These are phyloP conservation scores for Globisporangium paddicum DNA, from an alignment of 352 stramenopile species.

Conservation along the genomic window DNA sequence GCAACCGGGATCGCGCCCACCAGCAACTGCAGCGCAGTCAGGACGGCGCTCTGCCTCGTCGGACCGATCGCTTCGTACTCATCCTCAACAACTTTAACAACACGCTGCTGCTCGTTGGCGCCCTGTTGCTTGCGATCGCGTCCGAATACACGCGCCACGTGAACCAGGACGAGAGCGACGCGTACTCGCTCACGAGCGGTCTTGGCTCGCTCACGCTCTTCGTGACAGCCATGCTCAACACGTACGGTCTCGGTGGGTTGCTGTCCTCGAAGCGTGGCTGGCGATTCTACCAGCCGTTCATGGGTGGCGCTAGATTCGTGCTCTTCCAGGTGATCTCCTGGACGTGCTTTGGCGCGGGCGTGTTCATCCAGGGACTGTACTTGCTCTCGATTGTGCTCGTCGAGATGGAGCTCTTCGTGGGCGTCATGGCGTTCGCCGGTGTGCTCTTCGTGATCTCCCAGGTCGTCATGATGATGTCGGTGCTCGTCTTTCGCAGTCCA, in stretches of 20 bases:
- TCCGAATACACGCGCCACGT: slow-evolving; percentile 53
- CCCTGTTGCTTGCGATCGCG: slow-evolving; percentile 47
- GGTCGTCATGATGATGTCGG: slow-evolving; percentile 79
- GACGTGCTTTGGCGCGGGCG: slow-evolving; percentile 65
- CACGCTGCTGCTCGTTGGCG: slow-evolving; percentile 72
- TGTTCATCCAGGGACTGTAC: slow-evolving; percentile 72
- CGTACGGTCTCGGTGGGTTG: slow-evolving; percentile 72
- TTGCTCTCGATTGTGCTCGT: slow-evolving; percentile 73
- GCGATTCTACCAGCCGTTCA: slow-evolving; percentile 84
- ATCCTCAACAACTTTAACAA: slow-evolving; percentile 87
- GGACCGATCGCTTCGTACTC: slow-evolving; percentile 46
- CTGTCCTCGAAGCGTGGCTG: slow-evolving; percentile 70
- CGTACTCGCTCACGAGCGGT: slow-evolving; percentile 50
- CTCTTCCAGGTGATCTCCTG: slow-evolving; percentile 74
- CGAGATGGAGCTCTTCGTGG: slow-evolving; percentile 76
- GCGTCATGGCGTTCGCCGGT: slow-evolving; percentile 58
- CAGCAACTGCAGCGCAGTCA: neutral
- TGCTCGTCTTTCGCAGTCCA: slow-evolving; percentile 50
- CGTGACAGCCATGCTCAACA: slow-evolving; percentile 77
- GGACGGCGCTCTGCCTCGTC: neutral
- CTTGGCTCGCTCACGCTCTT: slow-evolving; percentile 63
- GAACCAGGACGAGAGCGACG: slow-evolving; percentile 15
- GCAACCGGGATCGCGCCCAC: slow-evolving; percentile 21
- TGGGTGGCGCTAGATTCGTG: slow-evolving; percentile 69
- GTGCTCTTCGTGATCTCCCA: slow-evolving; percentile 62